phyloP scores from a whole-genome alignment of 768 basidiomycete species.

The Russula compacta region DNA sequence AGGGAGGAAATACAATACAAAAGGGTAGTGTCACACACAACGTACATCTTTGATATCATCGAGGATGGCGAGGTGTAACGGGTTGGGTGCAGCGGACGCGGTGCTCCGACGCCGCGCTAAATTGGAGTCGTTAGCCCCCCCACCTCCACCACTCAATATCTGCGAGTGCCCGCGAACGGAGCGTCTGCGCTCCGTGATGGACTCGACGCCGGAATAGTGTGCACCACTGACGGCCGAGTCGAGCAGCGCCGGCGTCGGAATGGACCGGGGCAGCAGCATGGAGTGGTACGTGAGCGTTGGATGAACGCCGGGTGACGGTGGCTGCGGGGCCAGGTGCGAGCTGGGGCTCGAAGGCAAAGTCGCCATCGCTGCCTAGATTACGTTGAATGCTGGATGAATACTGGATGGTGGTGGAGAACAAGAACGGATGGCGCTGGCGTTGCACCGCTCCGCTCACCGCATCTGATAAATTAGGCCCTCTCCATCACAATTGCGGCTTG shows the following conservation, averaged over 20 bases:
- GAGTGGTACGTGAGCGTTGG: slow-evolving; percentile 42
- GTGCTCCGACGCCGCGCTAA: slow-evolving; percentile 7
- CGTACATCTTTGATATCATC: slow-evolving; percentile 44
- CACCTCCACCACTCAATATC: neutral
- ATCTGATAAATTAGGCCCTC: no score
- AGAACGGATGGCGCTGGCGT: neutral
- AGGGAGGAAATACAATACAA: no score
- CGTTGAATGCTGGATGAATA: neutral
- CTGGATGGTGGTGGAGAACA: neutral
- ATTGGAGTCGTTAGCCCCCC: neutral
- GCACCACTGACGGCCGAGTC: slow-evolving; percentile 53
- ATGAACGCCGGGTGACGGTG: slow-evolving; percentile 19
- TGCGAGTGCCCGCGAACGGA: slow-evolving; percentile 2
- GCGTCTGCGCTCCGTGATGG: slow-evolving; percentile 27
- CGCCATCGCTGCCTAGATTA: neutral
- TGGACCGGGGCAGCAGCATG: slow-evolving; percentile 29
- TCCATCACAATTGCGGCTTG: no score
- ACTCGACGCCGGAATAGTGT: slow-evolving; percentile 48
- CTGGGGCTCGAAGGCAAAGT: neutral
- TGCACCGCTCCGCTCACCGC: neutral
- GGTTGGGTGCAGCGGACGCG: slow-evolving; percentile 12
- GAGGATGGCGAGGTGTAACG: slow-evolving; percentile 38
- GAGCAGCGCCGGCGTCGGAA: slow-evolving; percentile 44
- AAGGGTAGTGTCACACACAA: neutral
- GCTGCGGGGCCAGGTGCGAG: neutral